Percentiles rank a stretch among this genome's conserved stretches.
These are phyloP conservation scores for Fusarium coicis DNA, from an alignment of 2,329 filamentous ascomycete genomes.

Conservation along the genomic window DNA sequence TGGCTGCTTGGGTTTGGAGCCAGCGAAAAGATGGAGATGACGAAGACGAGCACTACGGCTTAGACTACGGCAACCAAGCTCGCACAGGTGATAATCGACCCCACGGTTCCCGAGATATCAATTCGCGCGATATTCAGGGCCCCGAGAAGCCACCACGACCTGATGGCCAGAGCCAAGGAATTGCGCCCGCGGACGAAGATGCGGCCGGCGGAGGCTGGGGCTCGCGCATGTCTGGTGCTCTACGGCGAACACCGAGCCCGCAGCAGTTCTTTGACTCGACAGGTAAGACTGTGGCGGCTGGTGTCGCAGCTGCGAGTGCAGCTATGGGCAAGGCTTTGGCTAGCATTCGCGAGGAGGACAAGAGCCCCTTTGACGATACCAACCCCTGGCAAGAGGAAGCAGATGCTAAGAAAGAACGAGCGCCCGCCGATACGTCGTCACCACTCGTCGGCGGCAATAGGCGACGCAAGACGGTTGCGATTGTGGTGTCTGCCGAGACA, in stretches of 20 bases:
- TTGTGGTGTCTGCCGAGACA: slow-evolving; percentile 86
- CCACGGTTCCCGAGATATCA: slow-evolving; percentile 53
- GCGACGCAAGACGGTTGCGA: slow-evolving; percentile 81
- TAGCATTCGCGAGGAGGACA: slow-evolving; percentile 84
- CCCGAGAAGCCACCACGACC: slow-evolving; percentile 53
- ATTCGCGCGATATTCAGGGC: slow-evolving; percentile 48
- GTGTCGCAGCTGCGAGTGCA: slow-evolving; percentile 84
- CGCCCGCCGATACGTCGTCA: slow-evolving; percentile 43
- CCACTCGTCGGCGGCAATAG: slow-evolving; percentile 55
- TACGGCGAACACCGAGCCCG: slow-evolving; percentile 85
- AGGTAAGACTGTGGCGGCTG: slow-evolving; percentile 81
- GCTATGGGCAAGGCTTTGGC: slow-evolving; percentile 84
- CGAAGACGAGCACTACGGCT: slow-evolving; percentile 62
- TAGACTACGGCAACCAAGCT: slow-evolving; percentile 60
- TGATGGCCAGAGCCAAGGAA: slow-evolving; percentile 57
- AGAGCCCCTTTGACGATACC: slow-evolving; percentile 82
- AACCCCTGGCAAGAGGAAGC: slow-evolving; percentile 94
- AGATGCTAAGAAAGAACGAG: slow-evolving; percentile 69
- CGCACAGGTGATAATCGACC: slow-evolving; percentile 65
- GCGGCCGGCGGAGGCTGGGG: slow-evolving; percentile 68
- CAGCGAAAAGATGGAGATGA: slow-evolving; percentile 83
- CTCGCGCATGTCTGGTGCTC: slow-evolving; percentile 80
- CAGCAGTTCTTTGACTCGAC: slow-evolving; percentile 89
- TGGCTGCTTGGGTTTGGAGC: slow-evolving; percentile 94
- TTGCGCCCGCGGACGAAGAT: slow-evolving; percentile 44